phyloP scores from a whole-genome alignment of 805 yeast species.

The Starmerella riodocensis region DNA sequence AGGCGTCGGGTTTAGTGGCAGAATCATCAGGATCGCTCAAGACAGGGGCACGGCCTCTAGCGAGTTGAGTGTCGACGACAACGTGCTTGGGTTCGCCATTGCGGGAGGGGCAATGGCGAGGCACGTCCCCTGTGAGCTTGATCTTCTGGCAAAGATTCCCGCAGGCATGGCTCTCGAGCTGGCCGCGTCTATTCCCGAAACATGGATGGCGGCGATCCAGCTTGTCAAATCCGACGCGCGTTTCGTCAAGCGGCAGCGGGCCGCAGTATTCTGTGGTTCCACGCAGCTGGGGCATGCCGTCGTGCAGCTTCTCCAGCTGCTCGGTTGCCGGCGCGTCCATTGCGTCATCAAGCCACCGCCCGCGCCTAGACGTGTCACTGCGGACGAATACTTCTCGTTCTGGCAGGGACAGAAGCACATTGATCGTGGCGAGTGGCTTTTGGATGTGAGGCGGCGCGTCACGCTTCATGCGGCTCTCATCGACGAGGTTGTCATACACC shows the following conservation, averaged over 20 bases:
- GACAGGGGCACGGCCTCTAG: neutral
- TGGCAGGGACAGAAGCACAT: too few relatives aligned
- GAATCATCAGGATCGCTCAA: conserved; percentile 8
- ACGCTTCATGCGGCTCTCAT: conserved; percentile 17
- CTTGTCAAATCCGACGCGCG: conserved; percentile 24
- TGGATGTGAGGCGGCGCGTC: conserved; percentile 17
- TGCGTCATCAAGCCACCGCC: conserved; percentile 24
- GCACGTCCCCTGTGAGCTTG: conserved; percentile 24
- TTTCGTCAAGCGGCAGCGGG: conserved; percentile 23
- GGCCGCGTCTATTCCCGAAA: conserved; percentile 28
- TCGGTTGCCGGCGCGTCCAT: conserved; percentile 28
- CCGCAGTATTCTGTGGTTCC: conserved; percentile 29
- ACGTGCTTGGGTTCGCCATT: conserved; percentile 28
- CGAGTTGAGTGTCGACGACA: conserved; percentile 25
- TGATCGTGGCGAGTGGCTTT: too few relatives aligned
- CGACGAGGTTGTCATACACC: conserved; percentile 22
- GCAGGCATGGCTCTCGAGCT: conserved; percentile 17
- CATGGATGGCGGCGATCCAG: conserved; percentile 30
- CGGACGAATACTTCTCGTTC: too few relatives aligned
- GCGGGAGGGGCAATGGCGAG: conserved; percentile 31
- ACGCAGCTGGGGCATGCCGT: conserved; percentile 28
- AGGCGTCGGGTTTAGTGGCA: conserved; percentile 31
- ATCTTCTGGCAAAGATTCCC: conserved; percentile 23
- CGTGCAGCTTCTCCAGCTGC: conserved; percentile 29
- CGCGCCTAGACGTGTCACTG: too few relatives aligned